phyloP scores from a whole-genome alignment of 345 rosid genomes.

The Boechera stricta region DNA sequence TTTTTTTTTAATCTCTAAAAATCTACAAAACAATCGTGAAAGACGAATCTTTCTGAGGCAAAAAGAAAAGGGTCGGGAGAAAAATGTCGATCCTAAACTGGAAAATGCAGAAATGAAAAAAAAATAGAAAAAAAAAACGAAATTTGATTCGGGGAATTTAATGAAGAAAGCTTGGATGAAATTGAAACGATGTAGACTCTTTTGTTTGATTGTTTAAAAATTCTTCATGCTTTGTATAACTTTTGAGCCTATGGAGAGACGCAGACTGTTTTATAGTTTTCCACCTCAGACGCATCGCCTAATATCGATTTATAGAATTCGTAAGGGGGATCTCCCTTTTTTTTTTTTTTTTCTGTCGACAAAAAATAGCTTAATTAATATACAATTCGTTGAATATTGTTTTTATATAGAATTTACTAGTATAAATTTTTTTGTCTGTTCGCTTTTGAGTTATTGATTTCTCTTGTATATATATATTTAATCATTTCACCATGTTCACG shows the following conservation, averaged over 20 bases:
- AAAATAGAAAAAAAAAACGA: not conserved
- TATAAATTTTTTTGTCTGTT: not conserved
- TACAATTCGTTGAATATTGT: not conserved
- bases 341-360: not conserved
- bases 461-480: not conserved
- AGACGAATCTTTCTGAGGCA: not conserved
- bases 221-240: conserved; percentile 2
- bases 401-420: not conserved
- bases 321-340: not conserved
- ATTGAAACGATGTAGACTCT: conserved; percentile 10
- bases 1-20: conserved; percentile 28
- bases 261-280: conserved; percentile 38
- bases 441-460: not conserved
- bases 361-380: not conserved
- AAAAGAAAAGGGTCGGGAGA: not conserved
- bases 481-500: conserved; percentile 32
- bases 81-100: conserved; percentile 19
- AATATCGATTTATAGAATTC: conserved; percentile 32
- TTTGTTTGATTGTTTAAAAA: conserved; percentile 28
- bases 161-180: not conserved
- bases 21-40: conserved; percentile 7
- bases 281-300: conserved; percentile 34
- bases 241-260: conserved; percentile 39
- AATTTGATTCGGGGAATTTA: not conserved
- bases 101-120: not conserved